Evolutionary conservation across 306 rosid genomes (phyloP), one percentile per base, ranked within the genome.

Genomic region (Quercus robur): DNA sequence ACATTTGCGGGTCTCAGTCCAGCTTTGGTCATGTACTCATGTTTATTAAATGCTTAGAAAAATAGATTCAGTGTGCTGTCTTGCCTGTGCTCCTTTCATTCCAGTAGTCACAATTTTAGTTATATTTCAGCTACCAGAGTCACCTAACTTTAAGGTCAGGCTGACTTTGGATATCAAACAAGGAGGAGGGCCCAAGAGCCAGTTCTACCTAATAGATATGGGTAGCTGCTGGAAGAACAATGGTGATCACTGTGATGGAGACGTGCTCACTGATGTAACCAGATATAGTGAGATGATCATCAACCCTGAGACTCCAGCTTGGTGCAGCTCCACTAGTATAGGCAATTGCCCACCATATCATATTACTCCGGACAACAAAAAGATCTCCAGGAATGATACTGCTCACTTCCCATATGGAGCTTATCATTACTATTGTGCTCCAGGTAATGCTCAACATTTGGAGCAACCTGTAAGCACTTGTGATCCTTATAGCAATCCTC

Each of bases 401-500:
- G 88, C 79, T 17, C 82, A 88, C 81, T 93, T 91, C 79, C 97
- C 97, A 8, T 93, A 91, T 52, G 28, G 80, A 1, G 97, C 98
- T 31, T 90, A 93, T 78, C 97, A 91, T 77, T 89, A 56, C 73
- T 93, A 91, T 68, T 90, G 98, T 78, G 93, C 92, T 20, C 98
- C 98, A 0, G 94, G 94, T 17, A 93, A 88, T 82, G 94, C 94
- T 8, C 67, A 81, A 63, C 77, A 82, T 61, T 80, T 91, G 61
- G 97, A 91, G 82, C 75, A 80, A 44, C 92, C 90, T 15, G 89
- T 84, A 4, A 83, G 87, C 78, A 82, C 77, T 33, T 93, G 97
- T 79, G 98, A 93, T 58, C 92, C 94, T 71, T 93, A 93, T 66
- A 91, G 97, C 74, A 93, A 93, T 62, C 98, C 98, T 71, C 94